A percentile compares a stretch with the other conserved stretches of the same genome.
Conservation (phyloP, 1,284 basidiomycete species). For the Uromyces viciae-fabae region DNA sequence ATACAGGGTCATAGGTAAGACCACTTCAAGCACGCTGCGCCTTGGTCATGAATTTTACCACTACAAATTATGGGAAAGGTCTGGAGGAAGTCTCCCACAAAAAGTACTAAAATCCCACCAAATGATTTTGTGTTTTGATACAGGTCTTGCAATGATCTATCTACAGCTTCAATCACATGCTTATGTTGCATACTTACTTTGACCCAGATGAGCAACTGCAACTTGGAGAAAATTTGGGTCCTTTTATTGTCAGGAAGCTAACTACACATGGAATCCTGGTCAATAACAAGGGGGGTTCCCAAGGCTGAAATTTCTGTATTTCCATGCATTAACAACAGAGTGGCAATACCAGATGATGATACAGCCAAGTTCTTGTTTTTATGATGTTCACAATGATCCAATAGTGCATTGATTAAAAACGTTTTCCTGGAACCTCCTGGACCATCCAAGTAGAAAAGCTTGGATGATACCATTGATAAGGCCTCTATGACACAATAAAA, state of each 20-base stretch:
- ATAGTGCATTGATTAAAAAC: not conserved
- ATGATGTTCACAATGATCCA: not conserved
- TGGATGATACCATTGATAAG: no score
- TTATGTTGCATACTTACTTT: conserved; percentile 4
- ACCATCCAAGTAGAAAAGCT: not conserved
- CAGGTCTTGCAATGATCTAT: not conserved
- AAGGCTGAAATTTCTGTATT: not conserved
- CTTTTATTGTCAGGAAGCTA: not conserved
- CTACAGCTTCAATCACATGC: not conserved
- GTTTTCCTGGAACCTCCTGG: not conserved
- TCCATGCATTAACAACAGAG: not conserved
- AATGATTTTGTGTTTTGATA: not conserved
- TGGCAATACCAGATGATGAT: not conserved
- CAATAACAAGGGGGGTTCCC: not conserved
- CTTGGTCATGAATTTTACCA: not conserved
- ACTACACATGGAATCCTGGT: not conserved
- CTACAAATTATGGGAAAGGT: not conserved
- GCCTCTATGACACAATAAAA: no score
- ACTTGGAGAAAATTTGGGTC: not conserved
- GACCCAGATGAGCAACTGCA: conserved; percentile 4
- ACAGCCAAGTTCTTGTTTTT: not conserved
- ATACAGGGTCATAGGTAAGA: not conserved
- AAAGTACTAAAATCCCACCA: not conserved
- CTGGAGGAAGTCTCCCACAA: not conserved
- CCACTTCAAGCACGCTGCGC: not conserved